phyloP scores from a whole-genome alignment of 2,329 filamentous ascomycete species.

The Hymenoscyphus albidus region DNA sequence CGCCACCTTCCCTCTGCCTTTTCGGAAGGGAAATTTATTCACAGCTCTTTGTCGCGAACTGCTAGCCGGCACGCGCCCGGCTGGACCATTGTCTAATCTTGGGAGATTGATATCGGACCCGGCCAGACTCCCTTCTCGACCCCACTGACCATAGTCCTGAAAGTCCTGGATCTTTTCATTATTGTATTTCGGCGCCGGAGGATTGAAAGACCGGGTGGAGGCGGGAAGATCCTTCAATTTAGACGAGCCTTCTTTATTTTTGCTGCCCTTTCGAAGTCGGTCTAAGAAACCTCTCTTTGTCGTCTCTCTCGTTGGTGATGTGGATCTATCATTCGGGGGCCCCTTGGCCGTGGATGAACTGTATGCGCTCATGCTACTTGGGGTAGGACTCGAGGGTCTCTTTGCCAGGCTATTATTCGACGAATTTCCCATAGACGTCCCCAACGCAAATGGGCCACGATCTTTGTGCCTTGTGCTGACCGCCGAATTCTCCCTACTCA shows the following conservation, averaged over 20 bases:
- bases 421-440: conserved; percentile 26
- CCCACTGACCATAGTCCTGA: conserved; percentile 30
- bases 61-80: conserved; percentile 11
- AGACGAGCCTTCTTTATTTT: conserved; percentile 51
- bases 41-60: conserved; percentile 31
- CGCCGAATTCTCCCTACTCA: conserved; percentile 71
- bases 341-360: conserved; percentile 34
- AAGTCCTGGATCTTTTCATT: conserved; percentile 25
- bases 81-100: conserved; percentile 24
- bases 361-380: conserved; percentile 64
- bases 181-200: conserved; percentile 23
- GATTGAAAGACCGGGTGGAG: conserved; percentile 51
- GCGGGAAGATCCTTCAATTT: conserved; percentile 47
- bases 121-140: conserved; percentile 30
- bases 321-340: conserved; percentile 46
- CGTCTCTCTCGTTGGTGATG: conserved; percentile 36
- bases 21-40: conserved; percentile 58
- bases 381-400: conserved; percentile 77
- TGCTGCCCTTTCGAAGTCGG: conserved; percentile 32
- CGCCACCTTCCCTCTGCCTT: conserved; percentile 47
- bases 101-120: conserved; percentile 29
- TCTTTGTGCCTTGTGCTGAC: conserved; percentile 49
- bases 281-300: conserved; percentile 31
- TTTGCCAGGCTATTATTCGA: conserved; percentile 38
- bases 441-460: conserved; percentile 36